Evolutionary conservation across 495 filamentous ascomycete species (phyloP).

Genomic region (Tuber aestivum): DNA sequence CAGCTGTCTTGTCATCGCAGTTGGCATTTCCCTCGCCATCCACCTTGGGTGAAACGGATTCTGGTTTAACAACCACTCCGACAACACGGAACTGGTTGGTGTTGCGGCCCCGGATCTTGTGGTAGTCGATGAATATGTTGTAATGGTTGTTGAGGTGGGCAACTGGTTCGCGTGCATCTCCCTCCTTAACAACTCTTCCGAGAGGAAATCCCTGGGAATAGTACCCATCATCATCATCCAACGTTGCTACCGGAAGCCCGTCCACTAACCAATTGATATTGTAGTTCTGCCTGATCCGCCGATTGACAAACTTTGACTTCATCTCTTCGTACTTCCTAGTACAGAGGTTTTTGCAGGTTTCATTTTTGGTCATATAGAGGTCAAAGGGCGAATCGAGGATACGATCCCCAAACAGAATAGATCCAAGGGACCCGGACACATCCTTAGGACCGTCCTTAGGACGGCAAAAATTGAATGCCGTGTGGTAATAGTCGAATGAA

Average conservation of each 20-base stretch:
- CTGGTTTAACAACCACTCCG: slow-evolving; percentile 78
- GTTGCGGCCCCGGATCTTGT: slow-evolving; percentile 57
- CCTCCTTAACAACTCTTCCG: slow-evolving; percentile 49
- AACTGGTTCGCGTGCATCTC: slow-evolving; percentile 11
- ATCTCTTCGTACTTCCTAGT: slow-evolving; percentile 59
- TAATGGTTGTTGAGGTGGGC: slow-evolving; percentile 80
- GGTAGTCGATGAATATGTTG: slow-evolving; percentile 89
- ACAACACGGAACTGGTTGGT: slow-evolving; percentile 72
- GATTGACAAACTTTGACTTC: slow-evolving; percentile 72
- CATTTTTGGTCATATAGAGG: slow-evolving; percentile 73
- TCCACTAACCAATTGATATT: slow-evolving; percentile 94
- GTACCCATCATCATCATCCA: slow-evolving; percentile 68
- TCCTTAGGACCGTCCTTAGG: slow-evolving; percentile 67
- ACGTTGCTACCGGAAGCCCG: slow-evolving; percentile 81
- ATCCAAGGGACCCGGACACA: slow-evolving; percentile 82
- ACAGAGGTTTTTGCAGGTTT: slow-evolving; percentile 74
- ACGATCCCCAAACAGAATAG: slow-evolving; percentile 92
- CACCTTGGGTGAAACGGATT: slow-evolving; percentile 59
- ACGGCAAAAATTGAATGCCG: slow-evolving; percentile 75
- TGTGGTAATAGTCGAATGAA: slow-evolving; percentile 91
- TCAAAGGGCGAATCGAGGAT: slow-evolving; percentile 90
- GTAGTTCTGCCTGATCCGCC: slow-evolving; percentile 70
- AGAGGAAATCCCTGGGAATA: slow-evolving; percentile 85
- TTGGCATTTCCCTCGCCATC: slow-evolving; percentile 48
- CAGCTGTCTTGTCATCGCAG: slow-evolving; percentile 44